Evolutionary conservation across 1,139 yeast genomes (phyloP).

Genomic region (Hemisphaericaspora xylanilytica): DNA sequence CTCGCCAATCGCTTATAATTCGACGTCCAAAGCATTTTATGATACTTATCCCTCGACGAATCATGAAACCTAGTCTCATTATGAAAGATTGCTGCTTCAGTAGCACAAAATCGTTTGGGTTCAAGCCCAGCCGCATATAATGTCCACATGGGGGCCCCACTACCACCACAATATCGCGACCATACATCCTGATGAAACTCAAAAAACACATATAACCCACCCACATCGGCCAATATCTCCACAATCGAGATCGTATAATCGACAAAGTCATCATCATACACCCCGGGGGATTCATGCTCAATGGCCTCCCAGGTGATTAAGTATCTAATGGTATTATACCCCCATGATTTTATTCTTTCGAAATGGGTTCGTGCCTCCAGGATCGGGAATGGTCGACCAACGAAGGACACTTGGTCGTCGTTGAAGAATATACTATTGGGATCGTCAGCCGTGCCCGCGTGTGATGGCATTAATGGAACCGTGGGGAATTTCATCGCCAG

Average conservation of each 20-base stretch:
- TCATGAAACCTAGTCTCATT: conserved; percentile 41
- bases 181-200: conserved; percentile 96
- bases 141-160: conserved; percentile 96
- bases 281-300: conserved; percentile 86
- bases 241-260: conserved; percentile 67
- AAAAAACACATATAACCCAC: conserved; percentile 76
- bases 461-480: conserved; percentile 54
- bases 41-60: conserved; percentile 44
- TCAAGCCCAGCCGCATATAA: conserved; percentile 90
- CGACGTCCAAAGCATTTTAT: conserved; percentile 93
- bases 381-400: conserved; percentile 76
- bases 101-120: conserved; percentile 61
- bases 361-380: conserved; percentile 72
- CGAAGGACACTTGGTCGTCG: conserved; percentile 73
- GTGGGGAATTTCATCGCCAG: conserved; percentile 73
- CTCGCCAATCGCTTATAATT: conserved; percentile 77
- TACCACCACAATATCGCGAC: conserved; percentile 90
- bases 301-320: conserved; percentile 90
- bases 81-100: conserved; percentile 78
- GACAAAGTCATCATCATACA: conserved; percentile 74
- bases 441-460: conserved; percentile 45
- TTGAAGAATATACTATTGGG: conserved; percentile 53
- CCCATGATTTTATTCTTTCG: conserved; percentile 70
- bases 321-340: conserved; percentile 75
- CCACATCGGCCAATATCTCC: conserved; percentile 54